phyloP scores from a whole-genome alignment of 1,284 basidiomycete species.

The Leccinum subatratum region DNA sequence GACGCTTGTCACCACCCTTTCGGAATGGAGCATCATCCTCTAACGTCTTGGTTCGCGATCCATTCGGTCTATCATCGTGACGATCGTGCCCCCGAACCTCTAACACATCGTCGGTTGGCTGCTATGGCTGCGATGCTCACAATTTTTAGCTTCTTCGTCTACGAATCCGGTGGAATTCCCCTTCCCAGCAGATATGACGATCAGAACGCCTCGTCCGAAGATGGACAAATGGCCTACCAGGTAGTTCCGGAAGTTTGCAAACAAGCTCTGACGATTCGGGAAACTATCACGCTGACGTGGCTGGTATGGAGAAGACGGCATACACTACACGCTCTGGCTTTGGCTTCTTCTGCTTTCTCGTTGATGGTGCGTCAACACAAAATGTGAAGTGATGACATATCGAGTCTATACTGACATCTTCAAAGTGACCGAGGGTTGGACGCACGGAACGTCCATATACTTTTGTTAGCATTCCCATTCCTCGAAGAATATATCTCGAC shows the following conservation, averaged over 20 bases:
- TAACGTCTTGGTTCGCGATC: constrained; percentile 18
- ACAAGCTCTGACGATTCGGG: constrained; percentile 13
- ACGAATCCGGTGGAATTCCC: constrained; percentile 15
- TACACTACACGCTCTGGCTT: constrained; percentile 46
- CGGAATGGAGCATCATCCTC: constrained; percentile 1
- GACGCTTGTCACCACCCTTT: neutral
- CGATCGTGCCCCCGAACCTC: constrained; percentile 20
- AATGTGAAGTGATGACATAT: neutral
- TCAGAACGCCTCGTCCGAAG: neutral
- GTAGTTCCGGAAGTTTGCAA: constrained; percentile 17
- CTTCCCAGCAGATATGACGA: constrained; percentile 1
- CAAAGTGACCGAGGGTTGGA: constrained; percentile 47
- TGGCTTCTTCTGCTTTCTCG: constrained; percentile 46
- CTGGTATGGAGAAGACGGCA: constrained; percentile 41
- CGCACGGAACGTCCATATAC: constrained; percentile 54
- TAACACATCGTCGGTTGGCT: constrained; percentile 40
- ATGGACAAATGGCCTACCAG: neutral
- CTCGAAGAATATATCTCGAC: constrained; percentile 4
- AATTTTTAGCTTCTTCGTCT: constrained; percentile 40
- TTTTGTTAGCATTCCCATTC: constrained; percentile 52
- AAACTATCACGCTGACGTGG: constrained; percentile 21
- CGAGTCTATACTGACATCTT: constrained; percentile 45
- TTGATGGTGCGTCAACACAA: constrained; percentile 39
- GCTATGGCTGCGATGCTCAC: constrained; percentile 53
- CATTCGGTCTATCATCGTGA: constrained; percentile 24